Percentiles rank a stretch among this genome's conserved stretches.
Evolutionary conservation across 371 early-diverging fungal species (phyloP).

Genomic region (Encephalitozoon hellem): DNA sequence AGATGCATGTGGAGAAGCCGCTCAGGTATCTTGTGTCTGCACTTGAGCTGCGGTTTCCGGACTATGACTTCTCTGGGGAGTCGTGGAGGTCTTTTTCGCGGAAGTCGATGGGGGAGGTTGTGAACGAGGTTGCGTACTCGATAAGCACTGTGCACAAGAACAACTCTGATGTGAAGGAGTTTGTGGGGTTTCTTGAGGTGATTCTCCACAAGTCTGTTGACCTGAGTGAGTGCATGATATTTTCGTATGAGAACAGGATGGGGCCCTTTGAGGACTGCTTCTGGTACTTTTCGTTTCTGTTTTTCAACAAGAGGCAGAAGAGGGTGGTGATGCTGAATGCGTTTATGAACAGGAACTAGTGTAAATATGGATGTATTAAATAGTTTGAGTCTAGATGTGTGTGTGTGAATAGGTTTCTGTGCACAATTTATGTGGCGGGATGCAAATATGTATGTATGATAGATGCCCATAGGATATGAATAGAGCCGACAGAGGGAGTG

Average conservation of each 20-base stretch:
- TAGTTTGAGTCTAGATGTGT: too few relatives aligned
- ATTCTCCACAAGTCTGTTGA: slow-evolving; percentile 22
- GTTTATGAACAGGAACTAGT: not conserved
- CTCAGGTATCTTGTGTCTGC: slow-evolving; percentile 17
- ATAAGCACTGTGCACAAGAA: slow-evolving; percentile 6
- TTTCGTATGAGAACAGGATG: not conserved
- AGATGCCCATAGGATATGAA: too few relatives aligned
- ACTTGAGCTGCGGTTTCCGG: slow-evolving; percentile 26
- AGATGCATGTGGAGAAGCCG: slow-evolving; percentile 14
- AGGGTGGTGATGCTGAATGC: slow-evolving; percentile 34
- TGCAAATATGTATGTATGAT: too few relatives aligned
- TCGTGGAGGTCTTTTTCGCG: not conserved
- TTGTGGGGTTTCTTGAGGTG: slow-evolving; percentile 3
- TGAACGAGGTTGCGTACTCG: slow-evolving; percentile 16
- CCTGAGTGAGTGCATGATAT: slow-evolving; percentile 10
- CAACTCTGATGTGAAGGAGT: slow-evolving; percentile 11
- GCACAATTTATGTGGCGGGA: too few relatives aligned
- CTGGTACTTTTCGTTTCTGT: too few relatives aligned
- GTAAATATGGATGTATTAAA: too few relatives aligned
- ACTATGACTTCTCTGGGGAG: slow-evolving; percentile 22
- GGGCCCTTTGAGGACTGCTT: not conserved
- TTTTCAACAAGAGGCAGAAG: slow-evolving; percentile 30
- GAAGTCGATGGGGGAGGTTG: not conserved
- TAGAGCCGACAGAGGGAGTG: too few relatives aligned
- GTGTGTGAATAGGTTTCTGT: too few relatives aligned